Evolutionary conservation across 441 rosid species (phyloP).

Genomic region (Omphalea diandra): DNA sequence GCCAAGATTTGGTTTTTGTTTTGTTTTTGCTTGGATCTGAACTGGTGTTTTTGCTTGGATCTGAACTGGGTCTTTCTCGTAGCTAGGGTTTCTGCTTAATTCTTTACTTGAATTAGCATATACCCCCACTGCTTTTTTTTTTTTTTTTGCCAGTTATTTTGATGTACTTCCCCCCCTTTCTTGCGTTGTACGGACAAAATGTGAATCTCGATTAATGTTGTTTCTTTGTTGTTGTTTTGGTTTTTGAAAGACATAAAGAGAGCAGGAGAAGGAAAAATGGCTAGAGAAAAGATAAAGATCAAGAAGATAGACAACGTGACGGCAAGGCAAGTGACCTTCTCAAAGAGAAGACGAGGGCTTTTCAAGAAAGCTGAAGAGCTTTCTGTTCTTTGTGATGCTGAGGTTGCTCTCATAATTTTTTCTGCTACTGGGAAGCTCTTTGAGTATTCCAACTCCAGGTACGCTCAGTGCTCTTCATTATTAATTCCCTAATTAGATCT

Average conservation of each 20-base stretch:
- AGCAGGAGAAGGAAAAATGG: conserved; percentile 44
- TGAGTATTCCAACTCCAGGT: conserved; percentile 51
- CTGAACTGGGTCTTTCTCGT: conserved; percentile 29
- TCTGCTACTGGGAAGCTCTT: conserved; percentile 67
- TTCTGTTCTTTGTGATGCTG: conserved; percentile 72
- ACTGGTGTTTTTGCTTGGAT: conserved; percentile 24
- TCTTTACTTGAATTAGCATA: neutral
- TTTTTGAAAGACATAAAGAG: neutral
- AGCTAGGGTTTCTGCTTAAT: conserved; percentile 33
- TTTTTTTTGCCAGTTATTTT: neutral
- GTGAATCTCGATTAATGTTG: too few relatives aligned
- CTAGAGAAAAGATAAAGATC: conserved; percentile 88
- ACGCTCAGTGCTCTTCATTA: neutral
- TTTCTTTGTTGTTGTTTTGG: neutral
- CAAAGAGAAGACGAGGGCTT: conserved; percentile 76
- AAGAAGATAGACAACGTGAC: conserved; percentile 79
- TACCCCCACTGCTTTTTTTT: conserved; percentile 7
- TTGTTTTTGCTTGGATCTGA: conserved; percentile 39
- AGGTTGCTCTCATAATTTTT: conserved; percentile 65
- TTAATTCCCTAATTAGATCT: conserved; percentile 6
- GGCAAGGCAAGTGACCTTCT: conserved; percentile 87
- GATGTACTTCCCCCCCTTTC: too few relatives aligned
- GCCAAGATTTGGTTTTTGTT: conserved; percentile 19
- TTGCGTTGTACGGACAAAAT: neutral
- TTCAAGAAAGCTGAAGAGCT: conserved; percentile 83